These are phyloP conservation scores for Phyllosticta citriasiana DNA, from an alignment of 2,329 filamentous ascomycete genomes.

Conservation along the genomic window DNA sequence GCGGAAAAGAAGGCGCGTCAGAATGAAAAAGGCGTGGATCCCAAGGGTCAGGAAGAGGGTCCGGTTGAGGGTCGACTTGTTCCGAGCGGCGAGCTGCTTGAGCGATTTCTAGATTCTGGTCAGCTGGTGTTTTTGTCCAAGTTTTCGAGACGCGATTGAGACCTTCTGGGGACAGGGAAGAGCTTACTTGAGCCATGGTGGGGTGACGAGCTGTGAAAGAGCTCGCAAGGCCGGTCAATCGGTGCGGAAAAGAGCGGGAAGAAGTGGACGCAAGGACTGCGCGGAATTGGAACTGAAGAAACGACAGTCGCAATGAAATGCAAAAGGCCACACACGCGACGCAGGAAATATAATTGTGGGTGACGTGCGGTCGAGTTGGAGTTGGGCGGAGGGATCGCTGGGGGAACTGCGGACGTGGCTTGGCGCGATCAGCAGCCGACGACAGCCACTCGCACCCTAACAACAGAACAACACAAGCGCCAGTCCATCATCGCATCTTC, in stretches of 20 bases:
- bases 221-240: not conserved
- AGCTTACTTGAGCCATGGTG: not conserved
- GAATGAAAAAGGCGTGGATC: slow-evolving; percentile 65
- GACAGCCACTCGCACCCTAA: not conserved
- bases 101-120: slow-evolving; percentile 36
- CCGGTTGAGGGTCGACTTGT: slow-evolving; percentile 64
- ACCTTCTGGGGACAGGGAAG: not conserved
- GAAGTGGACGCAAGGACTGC: not conserved
- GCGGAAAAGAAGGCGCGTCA: slow-evolving; percentile 56
- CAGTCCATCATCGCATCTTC: not conserved
- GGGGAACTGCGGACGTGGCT: not conserved
- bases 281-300: no score
- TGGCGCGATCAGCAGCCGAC: not conserved
- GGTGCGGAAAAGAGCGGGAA: not conserved
- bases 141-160: not conserved
- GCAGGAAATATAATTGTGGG: not conserved
- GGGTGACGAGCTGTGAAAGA: not conserved
- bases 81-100: slow-evolving; percentile 63
- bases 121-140: not conserved
- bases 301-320: not conserved
- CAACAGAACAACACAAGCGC: not conserved
- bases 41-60: slow-evolving; percentile 67
- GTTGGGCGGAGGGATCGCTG: not conserved
- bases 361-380: not conserved
- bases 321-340: not conserved